These are phyloP conservation scores for Neurospora cerealis DNA, from an alignment of 495 filamentous ascomycete species.

Conservation along the genomic window DNA sequence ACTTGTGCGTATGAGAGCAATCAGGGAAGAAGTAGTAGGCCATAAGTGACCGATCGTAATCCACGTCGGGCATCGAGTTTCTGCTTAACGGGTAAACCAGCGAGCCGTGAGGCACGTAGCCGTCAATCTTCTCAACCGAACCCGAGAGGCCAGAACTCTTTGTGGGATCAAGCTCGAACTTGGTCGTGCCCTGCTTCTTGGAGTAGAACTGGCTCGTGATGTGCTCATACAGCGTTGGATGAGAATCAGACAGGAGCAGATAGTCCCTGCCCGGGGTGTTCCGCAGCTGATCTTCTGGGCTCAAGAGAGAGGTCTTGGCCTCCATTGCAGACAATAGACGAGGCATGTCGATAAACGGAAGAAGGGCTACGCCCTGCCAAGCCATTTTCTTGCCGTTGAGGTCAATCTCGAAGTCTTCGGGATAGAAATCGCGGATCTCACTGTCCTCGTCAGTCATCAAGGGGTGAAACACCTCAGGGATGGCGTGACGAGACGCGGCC, in stretches of 20 bases:
- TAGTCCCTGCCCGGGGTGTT: conserved; percentile 76
- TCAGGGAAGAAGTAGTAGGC: conserved; percentile 77
- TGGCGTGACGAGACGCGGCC: conserved; percentile 81
- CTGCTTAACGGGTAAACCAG: conserved; percentile 49
- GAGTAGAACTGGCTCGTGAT: conserved; percentile 78
- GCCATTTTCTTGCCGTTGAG: conserved; percentile 97
- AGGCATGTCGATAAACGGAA: conserved; percentile 94
- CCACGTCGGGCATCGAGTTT: conserved; percentile 61
- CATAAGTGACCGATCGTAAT: conserved; percentile 78
- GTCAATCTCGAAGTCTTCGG: conserved; percentile 84
- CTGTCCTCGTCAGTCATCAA: conserved; percentile 82
- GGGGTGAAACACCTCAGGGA: conserved; percentile 74
- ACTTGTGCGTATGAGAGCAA: conserved; percentile 68
- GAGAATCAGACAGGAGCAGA: conserved; percentile 70
- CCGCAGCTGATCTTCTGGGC: conserved; percentile 63
- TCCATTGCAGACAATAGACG: conserved; percentile 75
- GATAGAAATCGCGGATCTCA: conserved; percentile 95
- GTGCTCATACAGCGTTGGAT: conserved; percentile 68
- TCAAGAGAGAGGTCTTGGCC: conserved; percentile 70
- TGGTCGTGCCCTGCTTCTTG: conserved; percentile 60
- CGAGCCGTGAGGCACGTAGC: conserved; percentile 64
- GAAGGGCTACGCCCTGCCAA: conserved; percentile 90
- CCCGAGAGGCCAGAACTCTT: conserved; percentile 72
- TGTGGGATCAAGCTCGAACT: conserved; percentile 60
- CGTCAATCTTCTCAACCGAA: conserved; percentile 68